Conservation (phyloP, 331 rosid genomes). For the Saraca asoca region DNA sequence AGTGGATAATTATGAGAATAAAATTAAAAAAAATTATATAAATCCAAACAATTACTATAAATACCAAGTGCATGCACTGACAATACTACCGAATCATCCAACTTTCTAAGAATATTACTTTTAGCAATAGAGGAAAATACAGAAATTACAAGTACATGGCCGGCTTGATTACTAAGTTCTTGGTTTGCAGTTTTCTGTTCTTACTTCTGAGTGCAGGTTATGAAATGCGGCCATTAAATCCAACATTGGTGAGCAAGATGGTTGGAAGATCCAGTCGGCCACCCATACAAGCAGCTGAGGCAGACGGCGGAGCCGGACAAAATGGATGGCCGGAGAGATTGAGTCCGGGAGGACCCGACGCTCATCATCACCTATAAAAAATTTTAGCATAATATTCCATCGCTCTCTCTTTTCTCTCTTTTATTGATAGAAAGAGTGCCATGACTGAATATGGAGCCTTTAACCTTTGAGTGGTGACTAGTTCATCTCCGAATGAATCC, state of each 20-base stretch:
- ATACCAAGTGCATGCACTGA: slow-evolving; percentile 20
- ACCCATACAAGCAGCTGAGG: slow-evolving; percentile 21
- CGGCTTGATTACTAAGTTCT: slow-evolving; percentile 2
- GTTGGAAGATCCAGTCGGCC: slow-evolving; percentile 7
- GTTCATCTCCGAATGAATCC: too few species aligned
- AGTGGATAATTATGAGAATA: too few species aligned
- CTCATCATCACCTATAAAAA: slow-evolving; percentile 44
- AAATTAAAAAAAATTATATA: too few species aligned
- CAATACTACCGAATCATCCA: neutral
- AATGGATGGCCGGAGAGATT: slow-evolving; percentile 31
- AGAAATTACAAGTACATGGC: slow-evolving; percentile 5
- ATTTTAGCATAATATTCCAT: neutral
- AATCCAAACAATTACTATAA: too few species aligned
- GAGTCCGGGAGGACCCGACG: slow-evolving; percentile 74
- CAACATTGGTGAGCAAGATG: slow-evolving; percentile 29
- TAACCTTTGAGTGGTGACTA: too few species aligned
- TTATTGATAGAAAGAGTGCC: too few species aligned
- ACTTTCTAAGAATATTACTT: too few species aligned
- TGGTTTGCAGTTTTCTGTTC: slow-evolving; percentile 28
- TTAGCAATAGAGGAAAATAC: neutral
- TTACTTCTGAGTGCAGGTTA: slow-evolving; percentile 36
- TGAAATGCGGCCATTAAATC: slow-evolving; percentile 44
- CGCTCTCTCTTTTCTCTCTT: neutral
- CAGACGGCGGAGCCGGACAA: slow-evolving; percentile 8
- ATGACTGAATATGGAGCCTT: too few species aligned